Evolutionary conservation across 805 yeast genomes (phyloP).

Genomic region (Cyberlindnera mrakii): DNA sequence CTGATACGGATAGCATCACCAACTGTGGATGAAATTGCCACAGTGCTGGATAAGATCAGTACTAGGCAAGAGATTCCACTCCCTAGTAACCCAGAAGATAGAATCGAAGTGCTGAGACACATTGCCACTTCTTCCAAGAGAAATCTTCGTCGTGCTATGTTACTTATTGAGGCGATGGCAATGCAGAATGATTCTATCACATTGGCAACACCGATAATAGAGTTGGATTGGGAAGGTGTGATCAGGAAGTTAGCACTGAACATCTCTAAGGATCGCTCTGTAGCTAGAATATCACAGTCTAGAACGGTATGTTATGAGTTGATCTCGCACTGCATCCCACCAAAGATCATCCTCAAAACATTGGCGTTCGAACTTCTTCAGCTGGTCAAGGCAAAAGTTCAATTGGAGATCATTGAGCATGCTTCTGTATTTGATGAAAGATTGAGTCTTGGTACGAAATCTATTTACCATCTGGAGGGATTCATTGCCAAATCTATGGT

Average conservation of each 20-base stretch:
- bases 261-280: constrained; percentile 57
- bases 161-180: constrained; percentile 76
- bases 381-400: constrained; percentile 24
- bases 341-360: constrained; percentile 68
- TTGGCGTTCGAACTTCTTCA: constrained; percentile 42
- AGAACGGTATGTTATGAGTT: constrained; percentile 75
- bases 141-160: constrained; percentile 70
- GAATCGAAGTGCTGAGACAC: constrained; percentile 36
- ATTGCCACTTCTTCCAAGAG: constrained; percentile 56
- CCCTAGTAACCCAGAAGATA: constrained; percentile 31
- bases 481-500: constrained; percentile 88
- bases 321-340: constrained; percentile 89
- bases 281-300: constrained; percentile 46
- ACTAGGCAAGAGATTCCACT: constrained; percentile 44
- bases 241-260: constrained; percentile 57
- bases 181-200: constrained; percentile 57
- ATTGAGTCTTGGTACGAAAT: constrained; percentile 76
- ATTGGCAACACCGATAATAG: constrained; percentile 44
- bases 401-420: constrained; percentile 45
- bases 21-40: constrained; percentile 45
- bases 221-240: constrained; percentile 89
- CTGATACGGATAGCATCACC: constrained; percentile 89
- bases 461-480: constrained; percentile 93
- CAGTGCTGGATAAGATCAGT: constrained; percentile 51
- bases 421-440: constrained; percentile 80